These are phyloP conservation scores for Trametes hirsuta DNA, from an alignment of 1,284 basidiomycete genomes.

Conservation along the genomic window DNA sequence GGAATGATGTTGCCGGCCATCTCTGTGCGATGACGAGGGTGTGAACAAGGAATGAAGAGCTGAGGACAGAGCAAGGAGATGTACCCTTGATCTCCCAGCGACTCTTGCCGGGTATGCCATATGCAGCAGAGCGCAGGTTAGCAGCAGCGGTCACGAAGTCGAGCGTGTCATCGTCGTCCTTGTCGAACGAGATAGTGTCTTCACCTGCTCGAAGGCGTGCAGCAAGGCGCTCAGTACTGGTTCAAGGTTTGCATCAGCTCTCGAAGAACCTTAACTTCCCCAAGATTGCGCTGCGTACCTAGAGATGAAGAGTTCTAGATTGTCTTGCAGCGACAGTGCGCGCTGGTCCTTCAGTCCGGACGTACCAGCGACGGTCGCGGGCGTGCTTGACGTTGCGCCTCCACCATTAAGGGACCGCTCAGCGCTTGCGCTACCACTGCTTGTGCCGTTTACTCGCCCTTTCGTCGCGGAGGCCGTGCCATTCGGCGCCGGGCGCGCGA, in stretches of 20 bases:
- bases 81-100: constrained; percentile 96
- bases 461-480: constrained; percentile 30
- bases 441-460: constrained; percentile 27
- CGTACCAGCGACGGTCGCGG: constrained; percentile 26
- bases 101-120: constrained; percentile 88
- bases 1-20: constrained; percentile 99
- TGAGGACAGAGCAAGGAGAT: constrained; percentile 4
- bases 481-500: constrained; percentile 34
- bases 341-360: constrained; percentile 79
- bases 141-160: constrained; percentile 96
- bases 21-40: constrained; percentile 54
- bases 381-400: neutral
- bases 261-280: neutral
- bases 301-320: constrained; percentile 78
- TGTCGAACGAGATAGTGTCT: constrained; percentile 89
- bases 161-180: constrained; percentile 96
- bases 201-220: constrained; percentile 74
- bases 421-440: neutral
- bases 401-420: constrained; percentile 17
- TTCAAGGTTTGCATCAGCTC: neutral
- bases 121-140: constrained; percentile 90
- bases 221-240: constrained; percentile 79
- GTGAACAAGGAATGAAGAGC: neutral
- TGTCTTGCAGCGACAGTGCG: constrained; percentile 76
- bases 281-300: constrained; percentile 52